Evolutionary conservation across 352 stramenopile genomes (phyloP), one percentile per base, ranked within the genome.

Genomic region (Phytophthora fragariae): DNA sequence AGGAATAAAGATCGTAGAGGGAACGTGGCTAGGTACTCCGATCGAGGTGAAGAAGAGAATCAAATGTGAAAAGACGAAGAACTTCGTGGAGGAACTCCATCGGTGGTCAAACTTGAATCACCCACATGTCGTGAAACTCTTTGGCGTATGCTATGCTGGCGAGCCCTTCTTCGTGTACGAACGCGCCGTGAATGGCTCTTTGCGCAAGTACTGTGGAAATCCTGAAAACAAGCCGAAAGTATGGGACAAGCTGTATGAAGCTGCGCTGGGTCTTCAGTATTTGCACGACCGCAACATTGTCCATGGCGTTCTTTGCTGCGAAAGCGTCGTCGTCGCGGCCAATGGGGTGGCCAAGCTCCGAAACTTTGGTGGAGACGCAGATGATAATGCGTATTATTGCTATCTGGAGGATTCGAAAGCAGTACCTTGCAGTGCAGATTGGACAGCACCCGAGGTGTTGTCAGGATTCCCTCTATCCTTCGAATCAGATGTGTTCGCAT

Each of bases 211-310:
- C 7, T n/a, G 14, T 6, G n/a, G 5, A 35, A 21, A 12, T n/a
- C 10, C 53, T 11, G 2, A n/a, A 27, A 17, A n/a, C 11, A 9
- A 31, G 46, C 27, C 27, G 2, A 29, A 5, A 29, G n/a, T 50
- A 50, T 80, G 68, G 62, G 54, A 60, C 5, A 55, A 57, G 7
- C 37, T 82, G 12, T 70, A 75, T 9, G 57, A 73, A 33, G 72
- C 57, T 19, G 75, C 75, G 11, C 27, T 67, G 3, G 76, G 72
- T 10, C 58, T 82, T 9, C 54, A 75, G 7, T 77, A 82, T 31
- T 29, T 82, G 8, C 76, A 80, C 31, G 37, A 73, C 12, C 60
- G 65, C 0, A 57, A 60, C 15, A 57, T 77, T 11, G 27, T 78
- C 1, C 64, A 82, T n/a, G 64, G 64, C 2, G 31, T 53, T 55